A percentile compares a stretch with the other conserved stretches of the same genome.
Evolutionary conservation across 2,329 filamentous ascomycete genomes (phyloP).

Genomic region (Epichloe sibirici): DNA sequence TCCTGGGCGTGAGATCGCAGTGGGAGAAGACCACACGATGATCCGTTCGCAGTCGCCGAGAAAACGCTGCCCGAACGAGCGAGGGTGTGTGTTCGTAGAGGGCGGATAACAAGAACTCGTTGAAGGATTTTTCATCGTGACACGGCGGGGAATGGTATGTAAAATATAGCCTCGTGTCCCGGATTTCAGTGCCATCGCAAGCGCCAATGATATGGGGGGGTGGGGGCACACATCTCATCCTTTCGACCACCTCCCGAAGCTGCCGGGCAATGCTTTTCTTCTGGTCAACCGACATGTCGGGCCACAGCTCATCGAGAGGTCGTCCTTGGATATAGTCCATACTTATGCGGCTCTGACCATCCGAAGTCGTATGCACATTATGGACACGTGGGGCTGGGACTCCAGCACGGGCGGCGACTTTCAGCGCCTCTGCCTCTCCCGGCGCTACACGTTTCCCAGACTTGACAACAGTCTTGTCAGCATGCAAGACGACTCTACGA

Average conservation of each 20-base stretch:
- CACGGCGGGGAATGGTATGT: conserved; percentile 13
- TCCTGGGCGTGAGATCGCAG: conserved; percentile 33
- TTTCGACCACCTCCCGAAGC: conserved; percentile 13
- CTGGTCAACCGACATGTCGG: conserved; percentile 10
- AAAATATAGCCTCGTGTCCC: conserved; percentile 13
- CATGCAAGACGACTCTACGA: conserved; percentile 13
- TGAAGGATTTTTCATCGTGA: conserved; percentile 13
- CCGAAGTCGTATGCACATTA: conserved; percentile 6
- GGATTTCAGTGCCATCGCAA: conserved; percentile 15
- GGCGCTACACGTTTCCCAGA: conserved; percentile 13
- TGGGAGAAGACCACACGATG: conserved; percentile 35
- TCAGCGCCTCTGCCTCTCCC: conserved; percentile 16
- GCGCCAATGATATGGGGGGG: conserved; percentile 12
- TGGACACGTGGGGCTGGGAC: conserved; percentile 14
- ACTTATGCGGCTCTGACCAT: conserved; percentile 11
- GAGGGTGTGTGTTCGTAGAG: conserved; percentile 10
- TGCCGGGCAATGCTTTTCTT: conserved; percentile 14
- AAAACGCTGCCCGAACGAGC: conserved; percentile 12
- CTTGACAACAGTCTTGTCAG: conserved; percentile 15
- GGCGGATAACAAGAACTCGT: conserved; percentile 12
- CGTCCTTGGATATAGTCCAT: conserved; percentile 17
- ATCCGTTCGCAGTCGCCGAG: conserved; percentile 11
- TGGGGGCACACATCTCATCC: conserved; percentile 15
- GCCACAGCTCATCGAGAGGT: conserved; percentile 16
- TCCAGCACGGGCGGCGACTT: conserved; percentile 9